A percentile compares a stretch with the other conserved stretches of the same genome.
Evolutionary conservation across 345 rosid species (phyloP).

Genomic region (Populus deltoides): DNA sequence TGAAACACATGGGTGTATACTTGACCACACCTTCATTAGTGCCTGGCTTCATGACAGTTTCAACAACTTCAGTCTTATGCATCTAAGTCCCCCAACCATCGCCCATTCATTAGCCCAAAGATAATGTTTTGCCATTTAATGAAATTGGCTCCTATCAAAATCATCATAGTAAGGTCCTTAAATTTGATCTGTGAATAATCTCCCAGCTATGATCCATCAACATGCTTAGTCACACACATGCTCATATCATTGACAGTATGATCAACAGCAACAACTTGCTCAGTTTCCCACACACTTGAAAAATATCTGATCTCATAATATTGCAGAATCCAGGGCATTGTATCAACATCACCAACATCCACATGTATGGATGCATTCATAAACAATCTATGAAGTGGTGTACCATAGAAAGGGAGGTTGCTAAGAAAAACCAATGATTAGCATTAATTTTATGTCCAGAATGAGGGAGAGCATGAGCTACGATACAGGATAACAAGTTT

Average conservation of each 20-base stretch:
- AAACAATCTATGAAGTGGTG: not conserved
- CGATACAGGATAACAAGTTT: slow-evolving; percentile 5
- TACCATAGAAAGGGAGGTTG: not conserved
- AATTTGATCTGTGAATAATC: not conserved
- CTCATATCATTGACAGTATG: not conserved
- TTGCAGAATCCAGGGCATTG: not conserved
- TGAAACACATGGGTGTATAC: not conserved
- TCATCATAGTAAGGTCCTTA: not conserved
- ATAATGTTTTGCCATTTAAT: not conserved
- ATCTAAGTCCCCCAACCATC: not conserved
- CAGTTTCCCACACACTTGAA: not conserved
- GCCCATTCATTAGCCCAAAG: not conserved
- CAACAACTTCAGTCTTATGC: not conserved
- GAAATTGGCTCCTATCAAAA: not conserved
- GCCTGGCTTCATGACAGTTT: not conserved
- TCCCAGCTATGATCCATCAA: slow-evolving; percentile 1
- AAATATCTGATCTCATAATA: not conserved
- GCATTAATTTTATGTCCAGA: not conserved
- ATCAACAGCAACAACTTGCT: not conserved
- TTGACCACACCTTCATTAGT: not conserved
- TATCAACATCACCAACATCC: not conserved
- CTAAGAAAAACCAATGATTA: not conserved
- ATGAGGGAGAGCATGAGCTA: not conserved
- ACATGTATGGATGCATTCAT: not conserved
- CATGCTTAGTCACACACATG: not conserved